Evolutionary conservation across 352 stramenopile species (phyloP), one percentile per base, ranked within the genome.

Genomic region (Thalassiosira allenii): DNA sequence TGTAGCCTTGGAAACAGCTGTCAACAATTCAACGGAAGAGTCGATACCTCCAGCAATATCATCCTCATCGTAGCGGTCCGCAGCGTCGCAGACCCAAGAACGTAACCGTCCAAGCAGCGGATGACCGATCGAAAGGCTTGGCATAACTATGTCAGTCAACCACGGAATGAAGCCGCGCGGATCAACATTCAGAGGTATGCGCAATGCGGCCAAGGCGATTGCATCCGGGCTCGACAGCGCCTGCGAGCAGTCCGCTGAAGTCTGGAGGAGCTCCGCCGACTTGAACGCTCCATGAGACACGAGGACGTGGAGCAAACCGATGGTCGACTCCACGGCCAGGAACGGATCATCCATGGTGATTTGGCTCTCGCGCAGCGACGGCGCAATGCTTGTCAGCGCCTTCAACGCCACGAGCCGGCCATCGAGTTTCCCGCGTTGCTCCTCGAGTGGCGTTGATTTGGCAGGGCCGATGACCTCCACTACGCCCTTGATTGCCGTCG

Each of bases 41-140:
- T 92, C 81, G 2, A 93, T 49, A n/a, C 75, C 79, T 34, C 57
- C 52, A 29, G 70, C 62, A 25, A 65, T 64, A 63, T 85, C 59
- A 20, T 78, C 61, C n/a, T 87, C 79, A 37, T 94, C 90, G 64
- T 91, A 89, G 41, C 73, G 23, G 81, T 95, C 86, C 4, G 90
- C 89, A 20, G 73, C 84, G 25, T 53, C 49, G 77, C 87, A 93
- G 22, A 68, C 25, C 87, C 87, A 95, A 3, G 49, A 47, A 11
- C 82, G 71, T 70, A 95, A 84, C 6, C 58, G 49, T 23, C 79
- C 79, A 6, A 95, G 44, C 22, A 88, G 37, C 49, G 86, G 75
- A 71, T 92, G 71, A 20, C 88, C 84, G n/a, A 90, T 88, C 6
- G 72, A 70, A 57, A 95, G 67, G 75, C 58, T 74, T 2, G 90